Base-by-base conservation (phyloP, 1,139 yeast species). In the Kazachstania sp. region DNA sequence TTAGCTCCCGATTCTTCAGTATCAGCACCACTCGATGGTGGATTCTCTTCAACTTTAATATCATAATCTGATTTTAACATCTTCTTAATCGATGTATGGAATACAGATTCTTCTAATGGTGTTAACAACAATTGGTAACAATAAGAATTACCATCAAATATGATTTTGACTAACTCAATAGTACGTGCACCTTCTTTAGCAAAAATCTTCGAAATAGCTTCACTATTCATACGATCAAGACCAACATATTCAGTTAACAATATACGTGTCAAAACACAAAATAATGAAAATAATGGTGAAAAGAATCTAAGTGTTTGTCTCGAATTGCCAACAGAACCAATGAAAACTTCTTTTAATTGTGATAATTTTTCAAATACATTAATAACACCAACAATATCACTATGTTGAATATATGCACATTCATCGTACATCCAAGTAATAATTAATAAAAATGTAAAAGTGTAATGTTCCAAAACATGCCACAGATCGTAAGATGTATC, bases 111-210 rank as follows among this genome's bases (percentile, higher is more conserved):
- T 45, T 57, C 54, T 11, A 52, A 52, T 6, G 59, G 54, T 13
- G 50, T 51, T 43, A 58, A 46, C 11, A 58, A 42, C 16, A 51
- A 51, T 34, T 52, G 53, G 42, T 54, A 63, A 16, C 53, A 39
- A 16, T 49, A 51, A 2, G 64, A 60, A 20, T 56, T 56, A 12
- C 58, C 55, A 44, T 60, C 57, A 23, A 63, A 43, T 4, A 59
- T 44, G n/a, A 51, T 45, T 3, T 48, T 45, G 1, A 54, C 50
- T n/a, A 55, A 42, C 13, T 51, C 52, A 1, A 45, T 46, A 6
- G 54, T 41, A 23, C 52, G 54, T 3, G 51, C 49, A 30, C 49
- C 54, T 18, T 44, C 36, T 11, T 30, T 29, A 8, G 8, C 32
- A 32, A 45, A 45, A 12, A 26, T 45, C 3, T 37, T 31, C 5